These are phyloP conservation scores for Pseudisothecium myosuroides DNA, from an alignment of 225 moss, liverwort and hornwort species.

Conservation along the genomic window DNA sequence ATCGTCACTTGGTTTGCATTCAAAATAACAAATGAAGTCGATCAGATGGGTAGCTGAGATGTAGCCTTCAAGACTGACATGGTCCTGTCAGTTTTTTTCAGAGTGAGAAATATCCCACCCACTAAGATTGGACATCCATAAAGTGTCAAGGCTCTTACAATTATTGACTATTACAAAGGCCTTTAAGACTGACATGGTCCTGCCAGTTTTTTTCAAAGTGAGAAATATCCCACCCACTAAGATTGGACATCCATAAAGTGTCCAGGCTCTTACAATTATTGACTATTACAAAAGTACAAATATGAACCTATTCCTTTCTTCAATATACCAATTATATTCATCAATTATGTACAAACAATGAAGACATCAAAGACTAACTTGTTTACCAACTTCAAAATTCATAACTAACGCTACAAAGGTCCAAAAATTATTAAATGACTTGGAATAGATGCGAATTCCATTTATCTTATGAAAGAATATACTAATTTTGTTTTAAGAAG, in stretches of 20 bases:
- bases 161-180: too few relatives aligned
- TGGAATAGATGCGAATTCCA: neutral
- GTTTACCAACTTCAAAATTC: neutral
- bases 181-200: rapidly evolving
- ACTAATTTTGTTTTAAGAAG: too few relatives aligned
- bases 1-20: rapidly evolving
- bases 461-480: neutral
- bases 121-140: too few relatives aligned
- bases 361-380: rapidly evolving
- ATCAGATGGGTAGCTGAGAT: neutral
- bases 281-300: neutral
- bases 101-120: neutral
- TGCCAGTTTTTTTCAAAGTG: rapidly evolving
- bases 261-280: rapidly evolving
- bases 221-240: neutral
- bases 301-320: neutral
- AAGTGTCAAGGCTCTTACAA: too few relatives aligned
- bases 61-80: neutral
- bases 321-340: neutral
- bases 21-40: neutral
- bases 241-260: too few relatives aligned
- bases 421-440: rapidly evolving
- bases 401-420: neutral
- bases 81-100: rapidly evolving
- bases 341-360: too few relatives aligned